Base-by-base conservation (phyloP, 768 basidiomycete species). In the Suillus subalutaceus region DNA sequence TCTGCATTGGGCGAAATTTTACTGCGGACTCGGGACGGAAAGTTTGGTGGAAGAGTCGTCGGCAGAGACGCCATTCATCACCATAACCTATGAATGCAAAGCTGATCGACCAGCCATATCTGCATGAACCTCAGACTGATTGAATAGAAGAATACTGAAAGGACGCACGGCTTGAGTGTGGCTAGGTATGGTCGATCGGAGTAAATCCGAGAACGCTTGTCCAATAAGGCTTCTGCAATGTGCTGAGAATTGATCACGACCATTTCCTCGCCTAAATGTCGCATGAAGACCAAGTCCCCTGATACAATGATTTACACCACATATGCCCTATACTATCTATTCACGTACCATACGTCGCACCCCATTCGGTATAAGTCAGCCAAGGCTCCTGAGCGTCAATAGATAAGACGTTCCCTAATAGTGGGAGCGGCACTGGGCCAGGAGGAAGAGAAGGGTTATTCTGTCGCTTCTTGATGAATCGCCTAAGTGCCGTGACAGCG, bases 1-100 rank as follows among this genome's bases (percentile, higher is more conserved):
- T 66, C 59, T 78, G 72, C 20, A 72, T 63, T 16, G 73, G 71
- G 50, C 73, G 69, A 59, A 74, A 77, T 2, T 65, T 65, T 1
- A 57, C 26, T 26, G 71, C 63, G 57, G 78, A 67, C 15, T 75
- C 76, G 23, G 76, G 68, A 55, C 79, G 77, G 65, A 81, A 80
- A 62, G 76, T 77, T 58, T 80, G 78, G 68, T 79, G 77, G 64
- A 80, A 81, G 37, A 72, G 66, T 55, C 76, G 73, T 53, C 80
- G 72, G 68, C 77, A 78, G 10, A 71, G 68, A 50, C 79, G 77
- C 62, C 63, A 64, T n/a, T 64, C 38, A 30, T 64, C 63, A 8
- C 59, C 59, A 52, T 65, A 65, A 5, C 8, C 10, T 20, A 26
- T 18, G 48, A 65, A 65, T 30, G 18, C 59, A 20, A 65, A 62